Evolutionary conservation across 495 filamentous ascomycete genomes (phyloP).

Genomic region (Thozetella sp.): DNA sequence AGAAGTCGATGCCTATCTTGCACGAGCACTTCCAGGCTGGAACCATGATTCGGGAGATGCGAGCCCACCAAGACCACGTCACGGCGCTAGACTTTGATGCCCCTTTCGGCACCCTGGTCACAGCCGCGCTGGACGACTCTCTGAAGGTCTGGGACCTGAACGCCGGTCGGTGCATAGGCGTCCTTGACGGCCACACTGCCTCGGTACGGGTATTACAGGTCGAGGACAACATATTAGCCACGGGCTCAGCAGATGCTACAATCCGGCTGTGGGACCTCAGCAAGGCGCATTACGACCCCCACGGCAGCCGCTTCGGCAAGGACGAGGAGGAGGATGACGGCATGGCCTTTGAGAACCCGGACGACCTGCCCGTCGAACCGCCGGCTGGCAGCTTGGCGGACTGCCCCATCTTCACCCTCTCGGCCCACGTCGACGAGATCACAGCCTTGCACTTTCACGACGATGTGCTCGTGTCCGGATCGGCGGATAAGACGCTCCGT

Average conservation of each 20-base stretch:
- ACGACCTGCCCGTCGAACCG: conserved; percentile 62
- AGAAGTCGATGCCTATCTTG: conserved; percentile 88
- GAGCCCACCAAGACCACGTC: conserved; percentile 85
- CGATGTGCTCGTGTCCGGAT: conserved; percentile 90
- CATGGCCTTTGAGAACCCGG: conserved; percentile 59
- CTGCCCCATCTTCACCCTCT: conserved; percentile 82
- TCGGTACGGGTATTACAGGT: conserved; percentile 93
- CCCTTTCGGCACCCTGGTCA: conserved; percentile 93
- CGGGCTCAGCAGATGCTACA: conserved; percentile 93
- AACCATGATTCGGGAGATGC: conserved; percentile 82
- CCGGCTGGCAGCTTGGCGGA: conserved; percentile 78
- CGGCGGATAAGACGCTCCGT: conserved; percentile 92
- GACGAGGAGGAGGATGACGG: conserved; percentile 65
- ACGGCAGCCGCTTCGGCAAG: conserved; percentile 66
- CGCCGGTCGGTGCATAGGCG: conserved; percentile 84
- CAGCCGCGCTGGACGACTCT: conserved; percentile 92
- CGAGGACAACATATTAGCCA: conserved; percentile 93
- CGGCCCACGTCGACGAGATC: conserved; percentile 91
- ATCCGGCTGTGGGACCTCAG: conserved; percentile 93
- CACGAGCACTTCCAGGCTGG: conserved; percentile 96
- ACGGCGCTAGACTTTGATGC: conserved; percentile 94
- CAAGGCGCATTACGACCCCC: conserved; percentile 58
- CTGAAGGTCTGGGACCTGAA: conserved; percentile 98
- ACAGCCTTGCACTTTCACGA: conserved; percentile 90
- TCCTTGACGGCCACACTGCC: conserved; percentile 91